Evolutionary conservation across 148 eudicot genomes (phyloP).

Genomic region (Vaccinium macrocarpon): DNA sequence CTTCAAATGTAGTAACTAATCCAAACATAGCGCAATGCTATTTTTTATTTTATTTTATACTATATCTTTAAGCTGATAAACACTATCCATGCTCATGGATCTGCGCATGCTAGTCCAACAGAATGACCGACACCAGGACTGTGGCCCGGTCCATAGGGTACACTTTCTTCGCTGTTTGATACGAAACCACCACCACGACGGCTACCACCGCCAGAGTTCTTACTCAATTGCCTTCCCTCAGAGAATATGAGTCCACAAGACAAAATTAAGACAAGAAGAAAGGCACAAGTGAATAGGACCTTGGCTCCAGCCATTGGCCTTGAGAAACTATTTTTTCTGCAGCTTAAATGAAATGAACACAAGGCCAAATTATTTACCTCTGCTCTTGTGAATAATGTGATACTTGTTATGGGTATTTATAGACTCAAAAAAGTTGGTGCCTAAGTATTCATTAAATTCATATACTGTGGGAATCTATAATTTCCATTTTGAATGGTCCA

Average conservation of each 20-base stretch:
- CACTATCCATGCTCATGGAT: not conserved
- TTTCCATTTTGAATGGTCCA: not conserved
- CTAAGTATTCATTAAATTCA: not conserved
- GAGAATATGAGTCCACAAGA: not conserved
- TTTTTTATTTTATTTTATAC: not conserved
- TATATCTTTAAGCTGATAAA: not conserved
- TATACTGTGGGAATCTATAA: not conserved
- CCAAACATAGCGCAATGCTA: not conserved
- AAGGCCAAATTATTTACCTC: not conserved
- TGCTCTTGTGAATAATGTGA: not conserved
- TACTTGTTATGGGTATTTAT: slow-evolving; percentile 7
- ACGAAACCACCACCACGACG: not conserved
- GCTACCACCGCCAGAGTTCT: not conserved
- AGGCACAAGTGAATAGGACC: slow-evolving; percentile 1
- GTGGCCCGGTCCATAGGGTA: slow-evolving; percentile 8
- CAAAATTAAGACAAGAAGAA: slow-evolving; percentile 13
- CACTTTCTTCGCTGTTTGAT: not conserved
- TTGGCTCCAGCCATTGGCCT: slow-evolving; percentile 10
- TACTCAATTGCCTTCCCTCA: slow-evolving; percentile 17
- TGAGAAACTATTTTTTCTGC: not conserved
- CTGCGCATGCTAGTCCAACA: not conserved
- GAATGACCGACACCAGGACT: slow-evolving; percentile 20
- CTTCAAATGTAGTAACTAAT: not conserved
- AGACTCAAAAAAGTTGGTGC: slow-evolving; percentile 12
- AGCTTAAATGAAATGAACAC: no score